Evolutionary conservation across 2,329 filamentous ascomycete species (phyloP), one percentile per base, ranked within the genome.

Genomic region (Hymenoscyphus fraxineus): DNA sequence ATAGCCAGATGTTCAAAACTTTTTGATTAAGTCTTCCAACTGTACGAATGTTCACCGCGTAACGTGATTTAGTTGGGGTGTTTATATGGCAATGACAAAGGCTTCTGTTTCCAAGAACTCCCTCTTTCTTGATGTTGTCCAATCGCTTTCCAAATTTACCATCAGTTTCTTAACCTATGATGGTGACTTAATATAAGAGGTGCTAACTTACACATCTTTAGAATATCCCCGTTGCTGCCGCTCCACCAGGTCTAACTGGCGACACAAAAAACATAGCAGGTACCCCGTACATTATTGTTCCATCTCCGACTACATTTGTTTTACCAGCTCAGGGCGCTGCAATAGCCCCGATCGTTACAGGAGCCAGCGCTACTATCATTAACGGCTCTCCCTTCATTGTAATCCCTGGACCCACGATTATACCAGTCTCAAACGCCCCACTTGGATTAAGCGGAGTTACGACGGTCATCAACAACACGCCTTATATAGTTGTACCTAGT

Each of bases 351-450:
- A n/a, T 47, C 10, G 40, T 60, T 16, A 39, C 59, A 27, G 59
- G 59, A 19, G 63, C 63, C 4, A 59, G 54, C 41, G 62, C 56
- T 12, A 61, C 62, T 9, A 31, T 63, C 15, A 61, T 64, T 1
- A 56, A 58, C 16, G 60, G 62, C 10, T 16, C 47, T 9, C 61
- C 66, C 10, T 63, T 64, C 16, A n/a, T 65, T 15, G 40, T 55
- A 3, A 60, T 68, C 12, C 63, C 65, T 40, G 61, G 56, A 6
- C 19, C 67, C 19, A 64, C 65, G 12, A 58, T 59, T 27, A 66
- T 67, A 9, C 64, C 62, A 5, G 27, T 66, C 2, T 47, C 64
- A 9, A 44, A 61, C n/a, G 67, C 64, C 12, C 67, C 64, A 3
- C 31, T 56, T n/a, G 65, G 64, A n/a, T 22, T 65, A 3, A 62